phyloP scores from a whole-genome alignment of 345 rosid species.

The Eucalyptus regnans region DNA sequence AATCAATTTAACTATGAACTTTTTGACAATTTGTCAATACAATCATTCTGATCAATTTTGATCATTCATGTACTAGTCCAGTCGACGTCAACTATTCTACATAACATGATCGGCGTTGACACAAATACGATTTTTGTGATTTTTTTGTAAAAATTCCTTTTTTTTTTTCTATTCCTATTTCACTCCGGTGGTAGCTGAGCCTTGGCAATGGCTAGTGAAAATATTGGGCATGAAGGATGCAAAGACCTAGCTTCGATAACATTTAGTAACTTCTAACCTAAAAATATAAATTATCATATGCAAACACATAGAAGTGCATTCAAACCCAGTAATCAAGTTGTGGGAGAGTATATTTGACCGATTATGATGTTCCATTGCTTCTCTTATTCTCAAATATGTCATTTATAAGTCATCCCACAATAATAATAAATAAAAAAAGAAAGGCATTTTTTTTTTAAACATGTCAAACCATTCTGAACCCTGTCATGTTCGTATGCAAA shows the following conservation, averaged over 20 bases:
- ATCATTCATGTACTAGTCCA: background rate
- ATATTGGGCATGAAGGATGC: background rate
- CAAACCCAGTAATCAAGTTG: background rate
- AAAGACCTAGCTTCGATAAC: background rate
- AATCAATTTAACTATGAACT: too few species aligned
- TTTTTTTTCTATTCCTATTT: too few species aligned
- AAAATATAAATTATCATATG: too few species aligned
- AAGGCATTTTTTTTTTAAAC: too few species aligned
- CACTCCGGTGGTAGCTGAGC: rapidly evolving
- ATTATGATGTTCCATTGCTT: background rate
- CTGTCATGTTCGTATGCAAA: background rate
- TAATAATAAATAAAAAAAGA: too few species aligned
- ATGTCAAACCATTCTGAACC: background rate
- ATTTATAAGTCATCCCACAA: too few species aligned
- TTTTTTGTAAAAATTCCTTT: rapidly evolving
- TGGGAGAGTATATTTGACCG: too few species aligned
- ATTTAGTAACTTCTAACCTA: too few species aligned
- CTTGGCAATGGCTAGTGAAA: rapidly evolving
- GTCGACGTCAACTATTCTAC: background rate
- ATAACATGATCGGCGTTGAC: rapidly evolving
- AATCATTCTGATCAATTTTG: too few species aligned
- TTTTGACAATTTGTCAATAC: too few species aligned
- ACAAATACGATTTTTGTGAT: too few species aligned
- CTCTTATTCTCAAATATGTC: background rate
- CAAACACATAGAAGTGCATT: background rate